Conservation (phyloP, 2,329 filamentous ascomycete genomes). For the Neoarthrinium moseri region DNA sequence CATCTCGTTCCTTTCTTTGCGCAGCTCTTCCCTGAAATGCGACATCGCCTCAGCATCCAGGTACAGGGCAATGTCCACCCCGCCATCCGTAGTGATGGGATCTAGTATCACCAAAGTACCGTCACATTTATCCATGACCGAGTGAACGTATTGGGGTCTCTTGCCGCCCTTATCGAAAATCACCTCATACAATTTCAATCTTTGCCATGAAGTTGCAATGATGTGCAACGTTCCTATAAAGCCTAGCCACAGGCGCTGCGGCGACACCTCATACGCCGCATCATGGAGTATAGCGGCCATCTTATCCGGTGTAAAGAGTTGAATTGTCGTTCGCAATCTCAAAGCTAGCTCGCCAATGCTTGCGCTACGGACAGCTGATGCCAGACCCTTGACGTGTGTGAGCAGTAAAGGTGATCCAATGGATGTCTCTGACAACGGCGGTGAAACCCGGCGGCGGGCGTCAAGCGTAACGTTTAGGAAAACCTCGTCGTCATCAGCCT, state of each 20-base stretch:
- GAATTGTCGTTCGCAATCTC: conserved; percentile 33
- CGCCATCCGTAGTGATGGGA: conserved; percentile 19
- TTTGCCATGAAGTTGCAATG: conserved; percentile 43
- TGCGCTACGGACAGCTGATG: conserved; percentile 1
- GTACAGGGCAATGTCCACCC: conserved; percentile 33
- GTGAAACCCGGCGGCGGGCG: conserved; percentile 34
- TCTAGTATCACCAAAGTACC: conserved; percentile 42
- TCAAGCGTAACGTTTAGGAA: conserved; percentile 41
- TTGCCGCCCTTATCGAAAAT: conserved; percentile 30
- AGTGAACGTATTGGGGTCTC: conserved; percentile 35
- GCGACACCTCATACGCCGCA: conserved; percentile 38
- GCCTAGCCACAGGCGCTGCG: conserved; percentile 46
- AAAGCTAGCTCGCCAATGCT: conserved; percentile 24
- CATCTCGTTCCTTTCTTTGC: not conserved
- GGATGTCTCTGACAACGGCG: conserved; percentile 37
- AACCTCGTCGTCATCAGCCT: conserved; percentile 24
- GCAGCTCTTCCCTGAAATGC: not conserved
- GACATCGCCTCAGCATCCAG: conserved; percentile 24
- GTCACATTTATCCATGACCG: conserved; percentile 39
- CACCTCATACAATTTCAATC: conserved; percentile 35
- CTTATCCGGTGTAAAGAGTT: conserved; percentile 33
- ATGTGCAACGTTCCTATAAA: conserved; percentile 41
- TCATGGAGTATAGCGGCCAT: conserved; percentile 41
- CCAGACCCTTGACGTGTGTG: conserved; percentile 26
- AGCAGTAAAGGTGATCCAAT: conserved; percentile 43